Base-by-base conservation (phyloP, 2,329 filamentous ascomycete species). In the Clonostachys byssicola region DNA sequence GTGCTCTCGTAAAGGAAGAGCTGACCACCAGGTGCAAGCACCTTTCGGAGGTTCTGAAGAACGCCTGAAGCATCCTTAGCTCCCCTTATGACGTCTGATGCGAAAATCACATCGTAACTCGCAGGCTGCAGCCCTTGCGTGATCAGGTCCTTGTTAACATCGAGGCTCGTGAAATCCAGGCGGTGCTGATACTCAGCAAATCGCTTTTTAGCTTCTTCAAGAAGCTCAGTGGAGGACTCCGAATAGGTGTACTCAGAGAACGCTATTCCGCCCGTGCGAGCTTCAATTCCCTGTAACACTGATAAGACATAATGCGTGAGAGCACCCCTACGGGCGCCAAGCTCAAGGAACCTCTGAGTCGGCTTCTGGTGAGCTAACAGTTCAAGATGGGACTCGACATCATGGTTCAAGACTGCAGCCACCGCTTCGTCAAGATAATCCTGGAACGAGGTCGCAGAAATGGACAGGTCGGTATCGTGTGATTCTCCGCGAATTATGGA, bases 241-340 rank as follows among this genome's bases (percentile, higher is more conserved):
- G 69, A 71, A 42, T 62, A 74, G 0, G 58, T 64, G 50, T 72
- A 72, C 14, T 62, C 52, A 0, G 54, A 47, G 40, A 65, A 65
- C 1, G 47, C 23, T 6, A 43, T 34, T 6, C 39, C 42, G 33
- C 14, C 55, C 36, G 8, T 58, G 34, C 47, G 34, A 8, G 45
- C 48, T 43, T 59, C 59, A 8, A 56, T 53, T 6, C 47, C 51
- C 12, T 52, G 43, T 33, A 64, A 47, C 3, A 50, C 40, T 1
- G 45, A 49, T 1, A 68, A n/a, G 17, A 65, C 47, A 5, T 55
- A 55, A 4, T 42, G 41, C 2, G 66, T 70, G 44, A 63, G 59
- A 6, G 61, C 60, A 4, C 68, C 66, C 1, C 64, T 72, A 0
- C 67, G 67, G 13, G 64, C 66, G 12, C 68, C 70, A 18, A 73